Evolutionary conservation across 2,329 filamentous ascomycete species (phyloP).

Genomic region (Colletotrichum australisinense): DNA sequence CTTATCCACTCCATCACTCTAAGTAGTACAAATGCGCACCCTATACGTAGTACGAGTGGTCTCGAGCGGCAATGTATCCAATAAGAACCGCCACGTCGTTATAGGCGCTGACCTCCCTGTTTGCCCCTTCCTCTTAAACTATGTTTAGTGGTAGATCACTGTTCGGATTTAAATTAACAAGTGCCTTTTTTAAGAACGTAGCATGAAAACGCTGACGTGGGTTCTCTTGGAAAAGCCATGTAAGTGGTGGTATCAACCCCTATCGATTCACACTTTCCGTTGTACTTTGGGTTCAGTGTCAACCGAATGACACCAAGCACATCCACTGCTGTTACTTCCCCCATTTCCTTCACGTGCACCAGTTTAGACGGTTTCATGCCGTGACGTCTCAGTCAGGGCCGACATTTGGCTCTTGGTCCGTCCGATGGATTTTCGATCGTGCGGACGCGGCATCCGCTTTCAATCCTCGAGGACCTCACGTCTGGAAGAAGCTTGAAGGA

Average conservation of each 20-base stretch:
- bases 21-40: no score
- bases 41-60: background rate
- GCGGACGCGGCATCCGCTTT: constrained; percentile 26
- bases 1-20: background rate
- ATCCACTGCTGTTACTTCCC: background rate
- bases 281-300: background rate
- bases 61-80: background rate
- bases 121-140: background rate
- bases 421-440: constrained; percentile 17
- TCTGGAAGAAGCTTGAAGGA: no score
- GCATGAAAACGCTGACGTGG: background rate
- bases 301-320: background rate
- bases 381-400: no score
- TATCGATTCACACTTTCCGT: background rate
- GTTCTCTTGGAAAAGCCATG: background rate
- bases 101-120: background rate
- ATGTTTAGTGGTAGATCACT: background rate
- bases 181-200: background rate
- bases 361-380: no score
- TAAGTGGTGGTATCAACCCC: background rate
- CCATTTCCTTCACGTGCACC: background rate
- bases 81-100: background rate
- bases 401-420: no score
- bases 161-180: background rate
- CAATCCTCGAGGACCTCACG: no score